A percentile compares a stretch with the other conserved stretches of the same genome.
Conservation (phyloP, 1,284 basidiomycete genomes). For the Rhodotorula mucilaginosa region DNA sequence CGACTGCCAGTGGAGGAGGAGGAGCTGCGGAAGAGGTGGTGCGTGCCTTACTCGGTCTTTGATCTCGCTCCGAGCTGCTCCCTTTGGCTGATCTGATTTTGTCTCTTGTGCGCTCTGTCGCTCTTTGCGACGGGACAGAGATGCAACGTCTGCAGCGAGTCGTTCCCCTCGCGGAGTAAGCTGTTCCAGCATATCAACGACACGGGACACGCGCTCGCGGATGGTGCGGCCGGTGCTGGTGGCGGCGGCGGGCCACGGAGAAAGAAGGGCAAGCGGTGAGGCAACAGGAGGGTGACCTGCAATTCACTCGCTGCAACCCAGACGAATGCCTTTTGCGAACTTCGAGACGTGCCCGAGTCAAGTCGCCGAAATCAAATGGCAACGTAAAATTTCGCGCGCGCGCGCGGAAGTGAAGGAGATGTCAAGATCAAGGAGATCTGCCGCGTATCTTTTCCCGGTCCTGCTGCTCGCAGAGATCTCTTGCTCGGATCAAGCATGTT, state of each 20-base stretch:
- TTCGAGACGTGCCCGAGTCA: no score
- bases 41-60: no score
- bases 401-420: no score
- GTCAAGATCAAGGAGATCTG: neutral
- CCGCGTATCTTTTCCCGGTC: neutral
- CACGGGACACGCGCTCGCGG: constrained; percentile 68
- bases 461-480: neutral
- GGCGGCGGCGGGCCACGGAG: constrained; percentile 1
- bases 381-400: no score
- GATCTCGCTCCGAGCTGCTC: no score
- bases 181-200: constrained; percentile 73
- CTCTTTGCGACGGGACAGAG: constrained; percentile 44
- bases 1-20: constrained; percentile 46
- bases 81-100: constrained; percentile 5
- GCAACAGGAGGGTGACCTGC: neutral
- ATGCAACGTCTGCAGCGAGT: constrained; percentile 70
- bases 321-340: no score
- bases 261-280: constrained; percentile 35
- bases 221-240: constrained; percentile 23
- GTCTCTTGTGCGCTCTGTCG: neutral
- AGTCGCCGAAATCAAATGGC: no score
- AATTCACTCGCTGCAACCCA: no score
- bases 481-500: neutral
- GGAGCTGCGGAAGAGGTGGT: no score
- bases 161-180: constrained; percentile 71